Base-by-base conservation (phyloP, 805 yeast genomes). In the Wickerhamiella vanderwaltii region DNA sequence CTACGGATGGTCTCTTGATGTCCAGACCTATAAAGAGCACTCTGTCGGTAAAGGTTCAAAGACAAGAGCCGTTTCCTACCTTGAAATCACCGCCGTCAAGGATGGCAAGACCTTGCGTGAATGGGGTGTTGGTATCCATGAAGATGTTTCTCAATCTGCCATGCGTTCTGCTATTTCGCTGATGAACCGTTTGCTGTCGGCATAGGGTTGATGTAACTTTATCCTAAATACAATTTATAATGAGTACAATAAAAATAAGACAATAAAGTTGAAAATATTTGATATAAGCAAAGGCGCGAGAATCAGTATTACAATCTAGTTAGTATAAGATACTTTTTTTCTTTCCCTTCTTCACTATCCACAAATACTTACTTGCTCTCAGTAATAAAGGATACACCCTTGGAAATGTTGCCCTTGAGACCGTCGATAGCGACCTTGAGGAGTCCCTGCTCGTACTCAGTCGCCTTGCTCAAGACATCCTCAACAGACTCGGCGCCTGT, bases 121-220 rank as follows among this genome's bases (percentile, higher is more conserved):
- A 37, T 87, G 95, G 95, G 96, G 96, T 63, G 87, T 87, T 45
- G 96, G 95, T 56, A 75, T 85, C 47, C 79, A 84, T 58, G 88
- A 78, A 62, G 94, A 87, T 63, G 91, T 83, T 42, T 79, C 94
- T 19, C 79, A 78, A 55, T 91, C 95, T 36, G 77, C 94, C 5
- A 72, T 83, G 51, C 55, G 61, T 37, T 66, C 69, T n/a, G 57
- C 64, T n/a, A 51, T 65, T 12, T 58, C 66, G 26, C 65, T 57
- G 4, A 51, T 61, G 39, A 61, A 61, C 54, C 51, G 64, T 16
- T 25, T 38, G 35, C 15, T 38, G 29, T 24, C n/a, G 6, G 36
- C 36, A 9, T 19, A 19, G 13, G 36, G 20, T 5, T 13, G 17
- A 20, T 16, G 20, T 12, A 5, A n/a, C n/a, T n/a, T n/a, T n/a